Percentiles rank a stretch among this genome's conserved stretches.
Evolutionary conservation across 805 yeast species (phyloP).

Genomic region (Hanseniaspora taiwanica): DNA sequence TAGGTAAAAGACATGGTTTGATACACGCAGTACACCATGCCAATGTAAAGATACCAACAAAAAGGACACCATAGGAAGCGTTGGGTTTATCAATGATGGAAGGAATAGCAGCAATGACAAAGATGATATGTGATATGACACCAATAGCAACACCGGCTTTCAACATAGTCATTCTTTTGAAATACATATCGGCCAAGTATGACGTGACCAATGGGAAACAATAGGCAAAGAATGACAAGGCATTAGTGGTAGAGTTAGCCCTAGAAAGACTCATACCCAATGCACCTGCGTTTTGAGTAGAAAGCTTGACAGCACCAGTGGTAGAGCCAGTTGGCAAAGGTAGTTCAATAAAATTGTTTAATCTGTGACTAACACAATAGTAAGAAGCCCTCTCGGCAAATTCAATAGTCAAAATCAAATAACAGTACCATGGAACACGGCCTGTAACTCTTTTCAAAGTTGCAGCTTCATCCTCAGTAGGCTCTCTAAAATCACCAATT

Average conservation of each 20-base stretch:
- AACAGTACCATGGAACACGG: slow-evolving; percentile 33
- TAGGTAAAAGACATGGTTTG: slow-evolving; percentile 54
- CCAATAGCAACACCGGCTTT: slow-evolving; percentile 46
- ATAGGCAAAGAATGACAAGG: slow-evolving; percentile 75
- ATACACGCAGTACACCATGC: slow-evolving; percentile 77
- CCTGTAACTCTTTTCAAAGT: slow-evolving; percentile 18
- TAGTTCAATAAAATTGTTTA: slow-evolving; percentile 68
- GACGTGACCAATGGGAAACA: slow-evolving; percentile 72
- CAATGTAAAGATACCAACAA: slow-evolving; percentile 31
- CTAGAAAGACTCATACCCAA: slow-evolving; percentile 45
- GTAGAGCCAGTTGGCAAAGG: slow-evolving; percentile 27
- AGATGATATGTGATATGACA: slow-evolving; percentile 45
- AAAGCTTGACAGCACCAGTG: slow-evolving; percentile 15
- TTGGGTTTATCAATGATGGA: slow-evolving; percentile 30
- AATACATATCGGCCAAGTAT: slow-evolving; percentile 56
- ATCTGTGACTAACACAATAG: slow-evolving; percentile 65
- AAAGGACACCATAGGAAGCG: slow-evolving; percentile 51
- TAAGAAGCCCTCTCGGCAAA: slow-evolving; percentile 72
- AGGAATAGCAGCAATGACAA: slow-evolving; percentile 61
- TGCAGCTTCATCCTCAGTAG: background rate
- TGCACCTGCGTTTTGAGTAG: slow-evolving; percentile 31
- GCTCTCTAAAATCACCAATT: background rate
- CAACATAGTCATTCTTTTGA: slow-evolving; percentile 63
- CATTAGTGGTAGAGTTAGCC: slow-evolving; percentile 61
- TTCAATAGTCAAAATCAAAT: slow-evolving; percentile 53